These are phyloP conservation scores for Suillus subaureus DNA, from an alignment of 768 basidiomycete genomes.

Conservation along the genomic window DNA sequence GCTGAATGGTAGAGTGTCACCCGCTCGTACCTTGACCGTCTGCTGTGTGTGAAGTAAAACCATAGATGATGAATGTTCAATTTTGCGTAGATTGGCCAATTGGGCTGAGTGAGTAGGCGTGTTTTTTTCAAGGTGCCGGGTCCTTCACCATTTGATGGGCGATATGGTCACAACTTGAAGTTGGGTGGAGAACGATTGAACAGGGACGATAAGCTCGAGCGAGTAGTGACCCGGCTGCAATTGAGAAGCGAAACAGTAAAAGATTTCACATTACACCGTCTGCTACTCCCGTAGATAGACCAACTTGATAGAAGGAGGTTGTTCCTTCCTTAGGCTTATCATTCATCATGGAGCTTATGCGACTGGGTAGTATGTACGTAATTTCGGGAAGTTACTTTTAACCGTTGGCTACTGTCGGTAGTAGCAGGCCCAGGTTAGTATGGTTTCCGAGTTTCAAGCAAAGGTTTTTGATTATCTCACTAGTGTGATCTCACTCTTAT, in stretches of 20 bases:
- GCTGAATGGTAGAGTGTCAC: not conserved
- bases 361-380: too few relatives aligned
- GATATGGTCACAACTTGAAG: not conserved
- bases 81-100: not conserved
- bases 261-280: too few relatives aligned
- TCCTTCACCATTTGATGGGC: not conserved
- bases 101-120: not conserved
- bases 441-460: not conserved
- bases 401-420: too few relatives aligned
- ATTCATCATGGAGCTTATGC: too few relatives aligned
- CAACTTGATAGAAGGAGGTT: too few relatives aligned
- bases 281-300: too few relatives aligned
- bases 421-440: too few relatives aligned
- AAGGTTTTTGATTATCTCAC: not conserved
- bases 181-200: not conserved
- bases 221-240: not conserved
- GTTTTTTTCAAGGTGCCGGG: not conserved
- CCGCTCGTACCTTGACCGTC: constrained; percentile 12
- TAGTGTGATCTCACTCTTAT: not conserved
- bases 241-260: not conserved
- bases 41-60: constrained; percentile 14
- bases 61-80: not conserved
- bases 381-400: too few relatives aligned
- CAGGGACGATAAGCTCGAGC: not conserved
- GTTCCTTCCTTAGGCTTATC: too few relatives aligned